Conservation (phyloP, 129 eudicot species). For the Mikania micrantha region DNA sequence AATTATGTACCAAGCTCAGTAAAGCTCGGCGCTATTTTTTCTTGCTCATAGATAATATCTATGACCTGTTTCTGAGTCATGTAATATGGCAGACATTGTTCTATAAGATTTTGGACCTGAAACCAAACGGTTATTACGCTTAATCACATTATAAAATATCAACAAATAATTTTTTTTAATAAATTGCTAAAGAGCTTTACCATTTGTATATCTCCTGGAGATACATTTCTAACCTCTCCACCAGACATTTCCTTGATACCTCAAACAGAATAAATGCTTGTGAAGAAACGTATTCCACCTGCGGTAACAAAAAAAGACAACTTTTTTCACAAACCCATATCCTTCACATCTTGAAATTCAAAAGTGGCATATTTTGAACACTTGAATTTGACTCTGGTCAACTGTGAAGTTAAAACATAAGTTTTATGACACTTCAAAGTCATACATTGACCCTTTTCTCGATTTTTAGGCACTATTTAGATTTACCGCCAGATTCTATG, state of each 20-base stretch:
- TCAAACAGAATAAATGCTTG: not conserved
- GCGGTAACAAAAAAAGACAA: not conserved
- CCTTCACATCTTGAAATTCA: not conserved
- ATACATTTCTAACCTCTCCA: conserved; percentile 55
- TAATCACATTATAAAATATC: not conserved
- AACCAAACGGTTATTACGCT: not conserved
- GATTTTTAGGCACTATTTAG: not conserved
- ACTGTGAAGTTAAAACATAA: conserved; percentile 7
- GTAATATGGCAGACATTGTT: conserved; percentile 65
- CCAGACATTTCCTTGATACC: conserved; percentile 46
- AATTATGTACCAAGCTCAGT: conserved; percentile 67
- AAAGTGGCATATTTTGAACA: not conserved
- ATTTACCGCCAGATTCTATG: not conserved
- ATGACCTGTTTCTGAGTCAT: conserved; percentile 74
- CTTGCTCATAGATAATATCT: conserved; percentile 45
- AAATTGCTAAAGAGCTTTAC: conserved; percentile 31
- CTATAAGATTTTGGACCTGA: conserved; percentile 86
- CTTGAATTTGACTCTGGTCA: conserved; percentile 2
- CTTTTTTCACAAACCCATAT: not conserved
- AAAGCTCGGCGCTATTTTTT: conserved; percentile 60
- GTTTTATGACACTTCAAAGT: conserved; percentile 11
- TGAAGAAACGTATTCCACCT: conserved; percentile 16
- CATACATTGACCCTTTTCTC: conserved; percentile 15
- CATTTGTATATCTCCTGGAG: conserved; percentile 58
- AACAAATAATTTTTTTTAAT: not conserved